Base-by-base conservation (phyloP, 257 asterid genomes). In the Solanum appendiculatum region DNA sequence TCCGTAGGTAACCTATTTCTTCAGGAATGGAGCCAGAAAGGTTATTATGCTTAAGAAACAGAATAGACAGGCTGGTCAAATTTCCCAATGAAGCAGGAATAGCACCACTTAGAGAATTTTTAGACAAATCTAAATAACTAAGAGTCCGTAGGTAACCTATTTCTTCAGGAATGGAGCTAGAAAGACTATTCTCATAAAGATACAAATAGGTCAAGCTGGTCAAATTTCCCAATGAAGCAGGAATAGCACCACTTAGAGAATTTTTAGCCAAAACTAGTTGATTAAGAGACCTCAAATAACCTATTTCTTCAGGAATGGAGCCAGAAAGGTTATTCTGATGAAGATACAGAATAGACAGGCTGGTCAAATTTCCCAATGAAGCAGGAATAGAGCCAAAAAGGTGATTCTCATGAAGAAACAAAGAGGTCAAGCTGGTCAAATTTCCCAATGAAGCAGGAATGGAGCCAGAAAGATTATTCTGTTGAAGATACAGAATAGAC, bases 21-120 rank as follows among this genome's bases (percentile, higher is more conserved):
- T 48, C 6, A 48, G 20, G 54, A 56, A 56, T 20, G 2, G 16
- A n/a, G 5, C 31, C 3, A 60, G 7, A 60, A 60, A 60, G 31
- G 0, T 60, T 2, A 10, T n/a, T 60, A 2, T 2, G 7, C 23
- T 10, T 0, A 23, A 60, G 69, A 5, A 1, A 60, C 7, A 60
- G 0, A n/a, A 2, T 0, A 4, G 1, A 1, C 3, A n/a, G 5
- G 31, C 1, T 2, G 69, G 12, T 60, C 31, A 60, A 9, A n/a
- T 60, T 60, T 7, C 69, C 69, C 69, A 60, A 60, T 60, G 69
- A 60, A 60, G 31, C 16, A 23, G 16, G 69, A n/a, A 10, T n/a
- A 9, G 1, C 13, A 60, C 69, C 69, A 60, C 2, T 9, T 9
- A 60, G 3, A n/a, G 2, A 60, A 4, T 60, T 60, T 0, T 2